Evolutionary conservation across 768 basidiomycete genomes (phyloP).

Genomic region (Hypholoma sublateritium): DNA sequence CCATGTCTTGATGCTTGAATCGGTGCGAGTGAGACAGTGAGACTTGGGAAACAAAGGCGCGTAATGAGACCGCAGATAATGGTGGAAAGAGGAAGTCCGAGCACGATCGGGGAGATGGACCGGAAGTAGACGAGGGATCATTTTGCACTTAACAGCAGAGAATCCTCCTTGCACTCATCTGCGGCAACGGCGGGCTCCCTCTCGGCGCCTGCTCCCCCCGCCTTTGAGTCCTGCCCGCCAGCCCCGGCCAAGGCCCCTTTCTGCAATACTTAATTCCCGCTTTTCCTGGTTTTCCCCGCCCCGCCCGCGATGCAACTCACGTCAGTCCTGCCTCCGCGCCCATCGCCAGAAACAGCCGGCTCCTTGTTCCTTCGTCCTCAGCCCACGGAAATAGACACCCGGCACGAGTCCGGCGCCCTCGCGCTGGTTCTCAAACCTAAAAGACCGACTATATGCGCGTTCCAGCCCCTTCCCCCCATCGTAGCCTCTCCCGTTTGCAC

Average conservation of each 20-base stretch:
- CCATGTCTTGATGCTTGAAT: conserved; percentile 1
- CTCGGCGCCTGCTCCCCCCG: not conserved
- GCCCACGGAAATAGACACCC: conserved; percentile 6
- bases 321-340: conserved; percentile 18
- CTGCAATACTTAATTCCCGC: not conserved
- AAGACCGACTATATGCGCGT: conserved; percentile 33
- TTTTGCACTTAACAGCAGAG: not conserved
- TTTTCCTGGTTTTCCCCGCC: conserved; percentile 12
- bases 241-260: conserved; percentile 6
- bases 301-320: conserved; percentile 20
- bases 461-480: conserved; percentile 56
- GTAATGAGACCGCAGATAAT: not conserved
- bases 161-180: not conserved
- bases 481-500: conserved; percentile 60
- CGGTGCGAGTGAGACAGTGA: not conserved
- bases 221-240: conserved; percentile 13
- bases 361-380: conserved; percentile 4
- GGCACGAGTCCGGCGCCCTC: conserved; percentile 14
- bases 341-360: conserved; percentile 17
- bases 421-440: conserved; percentile 16
- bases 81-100: not conserved
- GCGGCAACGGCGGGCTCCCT: not conserved
- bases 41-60: not conserved
- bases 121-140: not conserved
- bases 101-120: not conserved